These are phyloP conservation scores for Favolaschia claudopus DNA, from an alignment of 768 basidiomycete species.

Conservation along the genomic window DNA sequence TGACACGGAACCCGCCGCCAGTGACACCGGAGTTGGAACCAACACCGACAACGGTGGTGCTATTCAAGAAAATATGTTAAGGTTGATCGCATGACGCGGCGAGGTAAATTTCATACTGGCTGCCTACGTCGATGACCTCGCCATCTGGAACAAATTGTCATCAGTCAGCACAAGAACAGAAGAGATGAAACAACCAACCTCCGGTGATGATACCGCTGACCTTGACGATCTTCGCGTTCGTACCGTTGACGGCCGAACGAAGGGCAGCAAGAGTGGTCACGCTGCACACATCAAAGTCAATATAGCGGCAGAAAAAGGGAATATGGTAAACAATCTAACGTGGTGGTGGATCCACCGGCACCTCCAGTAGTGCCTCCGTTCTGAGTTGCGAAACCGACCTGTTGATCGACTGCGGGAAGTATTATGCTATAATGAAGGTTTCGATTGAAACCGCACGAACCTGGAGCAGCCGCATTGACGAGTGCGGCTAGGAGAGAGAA, in stretches of 20 bases:
- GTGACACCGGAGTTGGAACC: slow-evolving; percentile 23
- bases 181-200: background rate
- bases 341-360: slow-evolving; percentile 20
- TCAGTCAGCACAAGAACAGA: too few species aligned
- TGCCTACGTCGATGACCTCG: slow-evolving; percentile 19
- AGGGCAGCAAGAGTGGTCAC: slow-evolving; percentile 23
- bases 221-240: slow-evolving; percentile 21
- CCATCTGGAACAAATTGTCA: slow-evolving; percentile 12
- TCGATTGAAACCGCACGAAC: background rate
- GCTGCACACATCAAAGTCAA: background rate
- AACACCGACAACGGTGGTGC: slow-evolving; percentile 23
- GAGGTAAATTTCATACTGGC: slow-evolving; percentile 7
- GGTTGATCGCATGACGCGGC: background rate
- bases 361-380: slow-evolving; percentile 26
- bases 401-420: slow-evolving; percentile 3
- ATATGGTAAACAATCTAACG: slow-evolving; percentile 9
- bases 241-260: slow-evolving; percentile 11
- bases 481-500: slow-evolving; percentile 10
- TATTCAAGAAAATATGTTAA: background rate
- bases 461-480: slow-evolving; percentile 14
- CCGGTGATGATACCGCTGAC: slow-evolving; percentile 24
- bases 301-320: background rate
- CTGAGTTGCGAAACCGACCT: slow-evolving; percentile 25
- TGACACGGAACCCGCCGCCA: slow-evolving; percentile 26
- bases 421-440: background rate